Evolutionary conservation across 2,329 filamentous ascomycete genomes (phyloP), one percentile per base, ranked within the genome.

Genomic region (Hypocreales sp.): DNA sequence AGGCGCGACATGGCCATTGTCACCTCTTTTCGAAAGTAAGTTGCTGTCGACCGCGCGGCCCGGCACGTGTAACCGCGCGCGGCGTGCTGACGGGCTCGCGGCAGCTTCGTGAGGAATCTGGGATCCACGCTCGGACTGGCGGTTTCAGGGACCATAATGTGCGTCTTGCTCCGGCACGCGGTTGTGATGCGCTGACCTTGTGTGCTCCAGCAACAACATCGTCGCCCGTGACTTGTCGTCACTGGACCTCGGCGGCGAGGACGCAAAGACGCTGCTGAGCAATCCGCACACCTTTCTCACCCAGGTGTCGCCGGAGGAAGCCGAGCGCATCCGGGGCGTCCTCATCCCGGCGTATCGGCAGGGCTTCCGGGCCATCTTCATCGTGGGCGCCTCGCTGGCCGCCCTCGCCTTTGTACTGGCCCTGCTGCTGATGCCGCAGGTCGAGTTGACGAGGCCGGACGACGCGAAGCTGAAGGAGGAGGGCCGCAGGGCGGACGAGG

Each of bases 21-120:
- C 4, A 58, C 53, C n/a, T 56, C 53, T 5, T 58, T 57, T 25
- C 40, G 55, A 28, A 58, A 58, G 53, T 56, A 36, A 37, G 51
- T 39, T 5, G 6, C 10, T 20, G 7, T 20, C 10, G 23, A 16
- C 23, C 6, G 8, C n/a, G n/a, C n/a, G n/a, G n/a, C n/a, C n/a
- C n/a, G n/a, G n/a, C n/a, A n/a, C n/a, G n/a, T n/a, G n/a, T n/a
- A n/a, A n/a, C n/a, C n/a, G n/a, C n/a, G n/a, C n/a, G n/a, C n/a
- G n/a, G n/a, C n/a, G n/a, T n/a, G n/a, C n/a, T n/a, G n/a, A n/a
- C n/a, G n/a, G n/a, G n/a, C n/a, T n/a, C n/a, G n/a, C n/a, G 13
- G 15, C 20, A 57, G 53, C 23, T 58, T 58, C 20, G 47, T 56
- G 2, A 40, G 53, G 20, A 57, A 57, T 20, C 25, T 57, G 1